A percentile compares a stretch with the other conserved stretches of the same genome.
phyloP scores from a whole-genome alignment of 2,329 filamentous ascomycete genomes.

The Tolypocladium tropicale region DNA sequence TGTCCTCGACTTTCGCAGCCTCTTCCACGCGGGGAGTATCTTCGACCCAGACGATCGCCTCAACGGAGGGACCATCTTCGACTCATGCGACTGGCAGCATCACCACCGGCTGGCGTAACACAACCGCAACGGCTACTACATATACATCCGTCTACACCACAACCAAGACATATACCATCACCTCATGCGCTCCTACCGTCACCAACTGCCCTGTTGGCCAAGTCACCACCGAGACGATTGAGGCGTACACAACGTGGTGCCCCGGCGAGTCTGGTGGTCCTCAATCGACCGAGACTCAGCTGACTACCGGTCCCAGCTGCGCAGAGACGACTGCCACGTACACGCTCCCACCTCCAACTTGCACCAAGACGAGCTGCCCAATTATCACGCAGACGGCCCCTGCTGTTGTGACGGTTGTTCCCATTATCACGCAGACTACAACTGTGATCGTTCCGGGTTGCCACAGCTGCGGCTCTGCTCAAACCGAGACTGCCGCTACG shows the following conservation, averaged over 20 bases:
- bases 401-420: background rate
- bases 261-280: too few relatives aligned
- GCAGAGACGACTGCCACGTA: background rate
- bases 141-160: conserved; percentile 1
- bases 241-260: conserved; percentile 14
- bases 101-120: background rate
- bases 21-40: too few relatives aligned
- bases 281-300: background rate
- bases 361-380: background rate
- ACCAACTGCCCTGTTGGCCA: conserved; percentile 7
- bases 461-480: background rate
- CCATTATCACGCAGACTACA: background rate
- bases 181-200: conserved; percentile 5
- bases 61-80: background rate
- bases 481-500: background rate
- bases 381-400: background rate
- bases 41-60: too few relatives aligned
- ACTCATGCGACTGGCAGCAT: background rate
- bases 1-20: too few relatives aligned
- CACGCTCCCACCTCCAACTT: background rate
- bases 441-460: background rate
- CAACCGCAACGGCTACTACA: background rate
- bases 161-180: conserved; percentile 5
- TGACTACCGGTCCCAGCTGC: too few relatives aligned
- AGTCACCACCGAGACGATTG: conserved; percentile 4